A percentile compares a stretch with the other conserved stretches of the same genome.
Conservation (phyloP, 257 asterid genomes). For the Thymus quinquecostatus region DNA sequence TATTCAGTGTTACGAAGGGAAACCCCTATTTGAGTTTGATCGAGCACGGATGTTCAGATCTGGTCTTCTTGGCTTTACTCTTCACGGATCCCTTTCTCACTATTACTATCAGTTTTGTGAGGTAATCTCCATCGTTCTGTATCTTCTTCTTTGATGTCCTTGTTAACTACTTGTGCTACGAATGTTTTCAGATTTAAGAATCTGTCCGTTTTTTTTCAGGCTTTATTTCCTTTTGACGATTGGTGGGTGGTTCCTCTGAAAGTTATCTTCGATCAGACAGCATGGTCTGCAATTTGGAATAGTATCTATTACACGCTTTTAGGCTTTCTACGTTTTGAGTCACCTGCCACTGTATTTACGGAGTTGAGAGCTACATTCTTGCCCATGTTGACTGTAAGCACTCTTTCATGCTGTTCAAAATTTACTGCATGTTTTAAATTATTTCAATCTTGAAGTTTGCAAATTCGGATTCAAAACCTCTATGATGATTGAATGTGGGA, state of each 20-base stretch:
- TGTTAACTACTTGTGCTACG: not conserved
- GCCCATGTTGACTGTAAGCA: conserved; percentile 87
- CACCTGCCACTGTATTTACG: conserved; percentile 54
- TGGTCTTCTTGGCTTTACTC: conserved; percentile 73
- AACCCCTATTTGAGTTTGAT: conserved; percentile 77
- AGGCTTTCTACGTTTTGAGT: conserved; percentile 73
- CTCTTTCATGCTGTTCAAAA: conserved; percentile 19
- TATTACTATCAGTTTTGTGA: conserved; percentile 84
- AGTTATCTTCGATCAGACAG: conserved; percentile 79
- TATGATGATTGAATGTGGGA: not conserved
- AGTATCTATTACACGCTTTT: conserved; percentile 72
- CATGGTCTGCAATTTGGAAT: conserved; percentile 87
- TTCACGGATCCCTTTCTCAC: conserved; percentile 92
- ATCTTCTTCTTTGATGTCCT: conserved; percentile 12
- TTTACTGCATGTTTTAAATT: not conserved
- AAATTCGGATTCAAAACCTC: not conserved
- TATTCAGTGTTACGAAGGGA: conserved; percentile 83
- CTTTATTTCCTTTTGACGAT: conserved; percentile 74
- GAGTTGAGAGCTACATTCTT: conserved; percentile 78
- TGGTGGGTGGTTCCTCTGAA: conserved; percentile 98
- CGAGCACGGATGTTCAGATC: conserved; percentile 79
- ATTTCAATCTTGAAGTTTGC: not conserved
- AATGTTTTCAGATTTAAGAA: not conserved
- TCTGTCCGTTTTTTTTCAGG: conserved; percentile 39
- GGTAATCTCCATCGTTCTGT: conserved; percentile 39